These are phyloP conservation scores for Stagonosporopsis vannaccii DNA, from an alignment of 2,329 filamentous ascomycete species.

Conservation along the genomic window DNA sequence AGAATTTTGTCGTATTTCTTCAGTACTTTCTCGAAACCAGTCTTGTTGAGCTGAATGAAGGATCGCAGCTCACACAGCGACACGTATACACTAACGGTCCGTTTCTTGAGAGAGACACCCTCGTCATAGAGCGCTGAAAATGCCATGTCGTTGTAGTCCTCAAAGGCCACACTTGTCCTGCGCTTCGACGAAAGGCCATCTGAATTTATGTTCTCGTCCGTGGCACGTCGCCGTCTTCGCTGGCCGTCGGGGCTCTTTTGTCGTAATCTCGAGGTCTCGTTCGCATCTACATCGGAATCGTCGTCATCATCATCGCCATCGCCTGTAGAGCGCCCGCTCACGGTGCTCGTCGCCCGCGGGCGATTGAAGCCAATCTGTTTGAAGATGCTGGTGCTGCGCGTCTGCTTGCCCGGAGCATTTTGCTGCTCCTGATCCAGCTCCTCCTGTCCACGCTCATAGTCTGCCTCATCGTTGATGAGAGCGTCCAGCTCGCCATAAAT, in stretches of 20 bases:
- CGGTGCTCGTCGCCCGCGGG: conserved; percentile 54
- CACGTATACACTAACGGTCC: conserved; percentile 86
- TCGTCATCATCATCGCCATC: conserved; percentile 59
- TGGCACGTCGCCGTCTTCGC: conserved; percentile 28
- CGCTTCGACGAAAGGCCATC: conserved; percentile 67
- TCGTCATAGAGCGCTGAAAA: conserved; percentile 73
- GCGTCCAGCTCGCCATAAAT: conserved; percentile 81
- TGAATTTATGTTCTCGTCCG: conserved; percentile 64
- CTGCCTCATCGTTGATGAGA: conserved; percentile 76
- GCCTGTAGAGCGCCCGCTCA: conserved; percentile 52
- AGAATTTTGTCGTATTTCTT: conserved; percentile 99
- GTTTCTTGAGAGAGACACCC: conserved; percentile 89
- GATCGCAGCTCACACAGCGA: conserved; percentile 94
- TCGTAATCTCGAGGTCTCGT: conserved; percentile 54
- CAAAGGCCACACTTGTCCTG: conserved; percentile 70
- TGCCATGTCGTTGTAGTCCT: conserved; percentile 80
- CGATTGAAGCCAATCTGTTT: conserved; percentile 49
- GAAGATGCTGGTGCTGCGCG: conserved; percentile 59
- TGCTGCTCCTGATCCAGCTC: conserved; percentile 47
- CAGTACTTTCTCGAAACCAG: conserved; percentile 92
- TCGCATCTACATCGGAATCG: conserved; percentile 66
- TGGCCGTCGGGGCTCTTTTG: conserved; percentile 50
- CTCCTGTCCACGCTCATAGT: conserved; percentile 66
- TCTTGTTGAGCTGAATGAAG: conserved; percentile 94
- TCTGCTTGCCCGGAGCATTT: conserved; percentile 47